A percentile compares a stretch with the other conserved stretches of the same genome.
Conservation (phyloP, 2,329 filamentous ascomycete genomes). For the Pseudopithomyces maydicus region DNA sequence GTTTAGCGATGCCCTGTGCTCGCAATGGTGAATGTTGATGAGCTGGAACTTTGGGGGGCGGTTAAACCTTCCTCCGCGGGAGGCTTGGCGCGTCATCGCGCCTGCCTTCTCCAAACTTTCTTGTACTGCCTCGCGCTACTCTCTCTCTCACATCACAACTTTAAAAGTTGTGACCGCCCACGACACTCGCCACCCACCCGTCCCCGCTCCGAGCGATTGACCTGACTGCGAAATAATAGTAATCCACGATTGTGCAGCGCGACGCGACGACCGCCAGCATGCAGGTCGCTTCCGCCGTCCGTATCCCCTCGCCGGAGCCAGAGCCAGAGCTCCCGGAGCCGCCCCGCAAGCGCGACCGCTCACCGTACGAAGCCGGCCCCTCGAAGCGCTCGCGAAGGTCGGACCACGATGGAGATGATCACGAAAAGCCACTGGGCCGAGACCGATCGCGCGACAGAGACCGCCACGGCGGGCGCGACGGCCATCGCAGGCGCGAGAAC, state of each 20-base stretch:
- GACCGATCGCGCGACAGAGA: slow-evolving; percentile 58
- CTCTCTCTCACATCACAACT: slow-evolving; percentile 9
- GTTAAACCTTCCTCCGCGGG: slow-evolving; percentile 7
- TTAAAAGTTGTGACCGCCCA: not conserved
- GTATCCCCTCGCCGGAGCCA: slow-evolving; percentile 62
- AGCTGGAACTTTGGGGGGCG: slow-evolving; percentile 18
- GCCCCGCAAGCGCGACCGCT: slow-evolving; percentile 61
- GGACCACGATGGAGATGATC: slow-evolving; percentile 55
- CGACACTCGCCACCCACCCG: not conserved
- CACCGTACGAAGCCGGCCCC: slow-evolving; percentile 46
- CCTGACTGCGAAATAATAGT: not conserved
- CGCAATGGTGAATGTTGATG: slow-evolving; percentile 14
- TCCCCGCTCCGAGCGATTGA: not conserved
- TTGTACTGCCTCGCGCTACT: slow-evolving; percentile 25
- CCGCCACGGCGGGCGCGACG: slow-evolving; percentile 75
- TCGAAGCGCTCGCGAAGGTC: slow-evolving; percentile 44
- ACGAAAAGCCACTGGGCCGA: slow-evolving; percentile 71
- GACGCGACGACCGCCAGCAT: slow-evolving; percentile 10
- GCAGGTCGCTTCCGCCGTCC: slow-evolving; percentile 56
- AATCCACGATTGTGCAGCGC: not conserved
- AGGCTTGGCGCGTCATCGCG: slow-evolving; percentile 9
- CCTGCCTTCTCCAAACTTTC: slow-evolving; percentile 31
- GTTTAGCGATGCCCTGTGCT: slow-evolving; percentile 7
- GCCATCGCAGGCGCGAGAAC: slow-evolving; percentile 42
- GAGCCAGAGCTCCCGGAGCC: slow-evolving; percentile 54